Percentiles rank a stretch among this genome's conserved stretches.
Conservation (phyloP, 768 basidiomycete genomes). For the Leucocoprinus birnbaumii region DNA sequence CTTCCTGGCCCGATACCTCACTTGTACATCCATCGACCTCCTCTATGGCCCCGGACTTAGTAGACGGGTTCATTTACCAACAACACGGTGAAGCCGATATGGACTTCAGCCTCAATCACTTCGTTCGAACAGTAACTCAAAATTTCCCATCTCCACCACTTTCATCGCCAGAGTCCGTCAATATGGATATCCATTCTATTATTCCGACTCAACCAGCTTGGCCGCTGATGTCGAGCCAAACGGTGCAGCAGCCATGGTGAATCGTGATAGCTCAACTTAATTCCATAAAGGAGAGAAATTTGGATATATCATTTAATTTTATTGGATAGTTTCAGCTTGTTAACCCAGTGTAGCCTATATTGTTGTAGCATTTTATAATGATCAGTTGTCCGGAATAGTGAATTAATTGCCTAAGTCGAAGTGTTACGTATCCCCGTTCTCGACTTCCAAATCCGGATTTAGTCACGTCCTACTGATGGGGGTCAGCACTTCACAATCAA, state of each 20-base stretch:
- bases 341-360: too few species aligned
- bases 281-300: too few species aligned
- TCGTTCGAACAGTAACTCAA: conserved; percentile 35
- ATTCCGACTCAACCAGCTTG: conserved; percentile 1
- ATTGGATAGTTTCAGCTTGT: too few species aligned
- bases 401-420: too few species aligned
- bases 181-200: not conserved
- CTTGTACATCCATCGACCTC: conserved; percentile 6
- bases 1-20: conserved; percentile 44
- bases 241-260: conserved; percentile 2
- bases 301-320: too few species aligned
- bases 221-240: not conserved
- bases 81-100: conserved; percentile 31
- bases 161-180: conserved; percentile 15
- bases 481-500: too few species aligned
- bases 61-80: conserved; percentile 18
- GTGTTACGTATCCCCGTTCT: too few species aligned
- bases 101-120: conserved; percentile 47
- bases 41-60: conserved; percentile 7
- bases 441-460: too few species aligned
- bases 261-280: not conserved
- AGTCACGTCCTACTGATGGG: too few species aligned
- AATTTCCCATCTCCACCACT: conserved; percentile 15
- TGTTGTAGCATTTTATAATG: too few species aligned
- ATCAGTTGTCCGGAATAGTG: too few species aligned